phyloP scores from a whole-genome alignment of 2,329 filamentous ascomycete genomes.

The Tetracladium maxilliforme region DNA sequence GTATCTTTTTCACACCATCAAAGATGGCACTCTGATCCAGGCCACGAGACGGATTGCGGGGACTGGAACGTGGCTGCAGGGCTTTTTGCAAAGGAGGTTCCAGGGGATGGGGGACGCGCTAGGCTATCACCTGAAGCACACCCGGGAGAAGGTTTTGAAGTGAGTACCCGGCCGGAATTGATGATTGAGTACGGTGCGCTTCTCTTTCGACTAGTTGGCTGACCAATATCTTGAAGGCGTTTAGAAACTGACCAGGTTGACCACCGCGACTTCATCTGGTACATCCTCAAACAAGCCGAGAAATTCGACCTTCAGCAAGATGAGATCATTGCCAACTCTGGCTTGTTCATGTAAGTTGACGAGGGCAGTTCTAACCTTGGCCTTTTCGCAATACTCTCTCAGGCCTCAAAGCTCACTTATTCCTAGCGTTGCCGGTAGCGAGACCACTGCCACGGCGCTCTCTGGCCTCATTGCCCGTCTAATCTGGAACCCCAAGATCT shows the following conservation, averaged over 20 bases:
- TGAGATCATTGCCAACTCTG: slow-evolving; percentile 18
- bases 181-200: too few species aligned
- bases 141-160: slow-evolving; percentile 18
- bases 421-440: slow-evolving; percentile 8
- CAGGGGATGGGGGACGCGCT: slow-evolving; percentile 13
- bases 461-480: slow-evolving; percentile 9
- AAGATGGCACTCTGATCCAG: slow-evolving; percentile 17
- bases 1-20: slow-evolving; percentile 9
- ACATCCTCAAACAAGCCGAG: slow-evolving; percentile 18
- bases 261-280: slow-evolving; percentile 21
- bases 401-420: too few species aligned
- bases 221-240: too few species aligned
- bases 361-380: too few species aligned
- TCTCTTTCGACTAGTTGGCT: too few species aligned
- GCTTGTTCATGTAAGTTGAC: slow-evolving; percentile 12
- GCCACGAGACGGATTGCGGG: slow-evolving; percentile 13
- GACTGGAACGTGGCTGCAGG: slow-evolving; percentile 10
- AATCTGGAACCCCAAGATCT: slow-evolving; percentile 10
- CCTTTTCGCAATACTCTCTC: too few species aligned
- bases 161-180: too few species aligned
- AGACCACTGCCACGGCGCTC: slow-evolving; percentile 16
- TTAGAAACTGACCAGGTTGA: slow-evolving; percentile 8
- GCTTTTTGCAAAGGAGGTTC: slow-evolving; percentile 11
- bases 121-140: slow-evolving; percentile 16
- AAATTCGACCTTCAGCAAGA: slow-evolving; percentile 17